phyloP scores from a whole-genome alignment of 371 early-diverging fungal species.

The Syncephalis fuscata region DNA sequence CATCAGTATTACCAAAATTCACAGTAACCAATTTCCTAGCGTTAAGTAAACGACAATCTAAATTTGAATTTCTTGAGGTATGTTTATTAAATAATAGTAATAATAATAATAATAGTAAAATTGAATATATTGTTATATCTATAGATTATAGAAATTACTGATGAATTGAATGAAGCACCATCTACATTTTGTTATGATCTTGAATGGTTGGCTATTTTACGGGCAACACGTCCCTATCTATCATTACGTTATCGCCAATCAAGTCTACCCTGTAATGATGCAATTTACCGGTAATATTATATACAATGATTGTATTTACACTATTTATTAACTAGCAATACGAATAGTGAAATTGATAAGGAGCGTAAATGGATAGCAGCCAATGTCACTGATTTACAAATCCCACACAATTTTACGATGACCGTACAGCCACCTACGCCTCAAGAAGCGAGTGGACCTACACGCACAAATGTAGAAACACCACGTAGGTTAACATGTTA shows the following conservation, averaged over 20 bases:
- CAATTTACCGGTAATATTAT: conserved; percentile 16
- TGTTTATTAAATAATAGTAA: neutral
- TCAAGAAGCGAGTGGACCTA: too few species aligned
- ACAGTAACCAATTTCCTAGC: conserved; percentile 32
- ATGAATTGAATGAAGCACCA: conserved; percentile 5
- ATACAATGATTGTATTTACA: too few species aligned
- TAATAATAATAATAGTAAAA: neutral
- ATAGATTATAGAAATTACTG: conserved; percentile 43
- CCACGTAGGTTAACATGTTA: too few species aligned
- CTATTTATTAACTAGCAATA: too few species aligned
- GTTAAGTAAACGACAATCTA: conserved; percentile 47
- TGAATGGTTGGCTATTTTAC: conserved; percentile 73
- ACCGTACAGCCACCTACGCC: too few species aligned
- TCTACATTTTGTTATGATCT: conserved; percentile 44
- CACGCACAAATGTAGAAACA: too few species aligned
- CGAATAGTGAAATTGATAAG: too few species aligned
- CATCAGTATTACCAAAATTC: conserved; percentile 21
- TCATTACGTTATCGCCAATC: conserved; percentile 16
- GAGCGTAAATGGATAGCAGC: too few species aligned
- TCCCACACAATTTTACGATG: too few species aligned
- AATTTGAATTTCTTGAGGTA: conserved; percentile 40
- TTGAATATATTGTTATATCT: neutral
- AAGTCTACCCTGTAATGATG: conserved; percentile 22
- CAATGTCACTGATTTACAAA: too few species aligned
- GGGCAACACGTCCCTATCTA: conserved; percentile 34